A percentile compares a stretch with the other conserved stretches of the same genome.
These are phyloP conservation scores for Tanacetum coccineum DNA, from an alignment of 129 eudicot genomes.

Conservation along the genomic window DNA sequence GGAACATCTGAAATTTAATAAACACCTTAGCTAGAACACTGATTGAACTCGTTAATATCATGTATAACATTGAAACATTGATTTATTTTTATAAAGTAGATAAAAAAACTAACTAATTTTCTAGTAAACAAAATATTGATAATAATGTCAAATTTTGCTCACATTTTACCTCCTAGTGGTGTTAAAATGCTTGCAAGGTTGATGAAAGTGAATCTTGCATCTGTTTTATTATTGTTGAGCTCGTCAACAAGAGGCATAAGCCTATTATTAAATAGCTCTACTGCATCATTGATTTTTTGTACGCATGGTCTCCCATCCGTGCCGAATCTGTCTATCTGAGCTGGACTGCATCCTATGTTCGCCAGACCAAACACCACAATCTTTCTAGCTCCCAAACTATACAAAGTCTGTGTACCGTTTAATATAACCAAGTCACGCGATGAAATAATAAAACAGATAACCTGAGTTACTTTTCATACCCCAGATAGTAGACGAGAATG, in stretches of 20 bases:
- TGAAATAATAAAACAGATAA: too few species aligned
- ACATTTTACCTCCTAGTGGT: conserved; percentile 30
- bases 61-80: background rate
- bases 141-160: background rate
- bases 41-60: background rate
- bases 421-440: too few species aligned
- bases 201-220: conserved; percentile 36
- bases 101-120: background rate
- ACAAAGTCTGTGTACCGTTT: conserved; percentile 27
- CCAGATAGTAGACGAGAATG: background rate
- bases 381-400: conserved; percentile 43
- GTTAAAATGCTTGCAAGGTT: conserved; percentile 34
- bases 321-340: conserved; percentile 4
- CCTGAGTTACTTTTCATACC: background rate
- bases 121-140: background rate
- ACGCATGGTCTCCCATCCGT: conserved; percentile 27
- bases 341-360: conserved; percentile 41
- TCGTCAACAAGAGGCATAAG: conserved; percentile 39
- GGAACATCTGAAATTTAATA: conserved; percentile 23
- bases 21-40: background rate
- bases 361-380: conserved; percentile 40
- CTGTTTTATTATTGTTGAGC: conserved; percentile 24
- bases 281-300: conserved; percentile 16
- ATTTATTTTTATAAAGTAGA: background rate
- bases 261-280: conserved; percentile 31